A percentile compares a stretch with the other conserved stretches of the same genome.
Conservation (phyloP, 345 rosid species). For the Capsella bursapastoris region DNA sequence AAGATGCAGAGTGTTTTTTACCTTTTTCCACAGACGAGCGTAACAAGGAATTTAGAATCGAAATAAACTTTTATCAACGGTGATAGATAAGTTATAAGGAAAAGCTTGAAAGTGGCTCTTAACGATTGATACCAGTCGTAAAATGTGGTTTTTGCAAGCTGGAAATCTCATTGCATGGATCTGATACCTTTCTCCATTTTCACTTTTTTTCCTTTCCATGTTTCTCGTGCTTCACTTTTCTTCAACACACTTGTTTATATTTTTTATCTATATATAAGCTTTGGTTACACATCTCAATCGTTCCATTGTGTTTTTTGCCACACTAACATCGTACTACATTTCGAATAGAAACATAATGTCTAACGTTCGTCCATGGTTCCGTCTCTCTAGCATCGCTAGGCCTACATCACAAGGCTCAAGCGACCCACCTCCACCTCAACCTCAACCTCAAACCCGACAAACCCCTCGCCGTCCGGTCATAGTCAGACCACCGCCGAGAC, state of each 20-base stretch:
- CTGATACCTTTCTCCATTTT: constrained; percentile 42
- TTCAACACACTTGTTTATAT: constrained; percentile 24
- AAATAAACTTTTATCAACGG: neutral
- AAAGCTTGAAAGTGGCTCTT: constrained; percentile 39
- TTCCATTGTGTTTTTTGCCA: constrained; percentile 33
- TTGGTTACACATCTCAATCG: constrained; percentile 15
- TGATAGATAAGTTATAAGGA: neutral
- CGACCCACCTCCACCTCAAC: constrained; percentile 41
- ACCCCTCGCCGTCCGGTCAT: constrained; percentile 40
- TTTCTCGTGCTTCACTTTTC: constrained; percentile 34
- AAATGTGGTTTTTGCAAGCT: constrained; percentile 47
- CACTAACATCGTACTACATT: constrained; percentile 17
- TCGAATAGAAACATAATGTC: constrained; percentile 34
- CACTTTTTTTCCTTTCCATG: constrained; percentile 25
- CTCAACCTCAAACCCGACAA: constrained; percentile 38
- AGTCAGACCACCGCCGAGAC: constrained; percentile 18
- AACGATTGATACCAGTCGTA: constrained; percentile 45
- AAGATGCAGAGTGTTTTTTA: constrained; percentile 2
- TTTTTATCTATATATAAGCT: constrained; percentile 18
- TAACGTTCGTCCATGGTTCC: constrained; percentile 50
- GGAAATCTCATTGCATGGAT: constrained; percentile 46
- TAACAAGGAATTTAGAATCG: constrained; percentile 31
- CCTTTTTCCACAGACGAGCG: neutral
- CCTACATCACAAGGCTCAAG: constrained; percentile 45
- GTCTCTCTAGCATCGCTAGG: constrained; percentile 45